phyloP scores from a whole-genome alignment of 768 basidiomycete species.

The Gautieria morchelliformis region DNA sequence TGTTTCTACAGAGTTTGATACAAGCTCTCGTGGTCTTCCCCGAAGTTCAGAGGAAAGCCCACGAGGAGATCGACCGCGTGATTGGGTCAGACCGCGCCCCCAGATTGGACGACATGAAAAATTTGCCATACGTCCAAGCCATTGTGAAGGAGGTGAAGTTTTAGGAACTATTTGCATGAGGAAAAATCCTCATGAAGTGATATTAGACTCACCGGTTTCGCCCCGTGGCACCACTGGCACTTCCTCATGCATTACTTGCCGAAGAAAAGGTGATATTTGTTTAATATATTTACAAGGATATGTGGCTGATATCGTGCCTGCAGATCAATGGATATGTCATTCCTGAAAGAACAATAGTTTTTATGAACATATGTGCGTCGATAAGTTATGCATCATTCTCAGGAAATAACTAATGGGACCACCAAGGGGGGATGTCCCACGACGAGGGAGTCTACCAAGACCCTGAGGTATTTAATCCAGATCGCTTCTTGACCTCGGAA shows the following conservation, averaged over 20 bases:
- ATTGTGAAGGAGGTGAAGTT: conserved; percentile 21
- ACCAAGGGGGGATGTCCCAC: neutral
- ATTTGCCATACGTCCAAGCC: conserved; percentile 24
- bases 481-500: conserved; percentile 12
- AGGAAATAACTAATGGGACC: neutral
- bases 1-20: conserved; percentile 8
- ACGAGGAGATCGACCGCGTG: conserved; percentile 17
- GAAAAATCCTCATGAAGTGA: neutral
- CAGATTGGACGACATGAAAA: conserved; percentile 17
- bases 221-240: neutral
- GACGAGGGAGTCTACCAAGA: neutral
- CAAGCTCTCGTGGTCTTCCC: conserved; percentile 14
- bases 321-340: neutral
- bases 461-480: conserved; percentile 15
- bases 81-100: conserved; percentile 17
- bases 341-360: neutral
- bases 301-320: neutral
- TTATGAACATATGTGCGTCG: neutral
- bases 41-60: conserved; percentile 18
- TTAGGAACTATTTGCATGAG: neutral
- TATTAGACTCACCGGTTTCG: neutral
- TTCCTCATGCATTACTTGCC: neutral
- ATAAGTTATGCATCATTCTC: neutral
- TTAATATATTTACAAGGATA: neutral
- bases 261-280: neutral